A percentile compares a stretch with the other conserved stretches of the same genome.
Conservation (phyloP, 768 basidiomycete genomes). For the Gloeophyllum trabeum region DNA sequence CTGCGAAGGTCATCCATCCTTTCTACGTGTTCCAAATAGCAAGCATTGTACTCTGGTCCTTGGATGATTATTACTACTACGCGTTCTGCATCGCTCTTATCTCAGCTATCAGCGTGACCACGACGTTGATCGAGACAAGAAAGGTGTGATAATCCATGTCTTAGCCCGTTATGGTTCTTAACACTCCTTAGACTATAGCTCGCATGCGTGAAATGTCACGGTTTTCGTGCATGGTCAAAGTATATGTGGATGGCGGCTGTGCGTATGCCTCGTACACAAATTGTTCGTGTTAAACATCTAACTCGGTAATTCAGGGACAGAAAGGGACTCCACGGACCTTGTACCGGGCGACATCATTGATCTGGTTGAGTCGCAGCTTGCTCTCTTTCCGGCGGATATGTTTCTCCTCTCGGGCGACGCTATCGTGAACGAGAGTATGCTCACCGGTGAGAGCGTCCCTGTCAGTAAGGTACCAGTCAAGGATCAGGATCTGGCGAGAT, state of each 20-base stretch:
- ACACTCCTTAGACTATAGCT: conserved; percentile 58
- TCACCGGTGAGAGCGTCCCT: conserved; percentile 96
- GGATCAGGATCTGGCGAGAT: conserved; percentile 62
- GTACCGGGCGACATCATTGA: conserved; percentile 92
- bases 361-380: conserved; percentile 64
- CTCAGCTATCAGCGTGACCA: conserved; percentile 69
- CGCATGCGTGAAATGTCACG: conserved; percentile 96
- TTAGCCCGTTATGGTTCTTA: neutral
- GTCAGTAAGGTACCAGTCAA: conserved; percentile 85
- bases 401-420: conserved; percentile 92
- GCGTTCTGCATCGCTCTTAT: conserved; percentile 95
- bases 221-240: conserved; percentile 68
- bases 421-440: conserved; percentile 98
- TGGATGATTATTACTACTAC: conserved; percentile 96
- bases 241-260: conserved; percentile 67
- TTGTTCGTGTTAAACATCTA: too few relatives aligned
- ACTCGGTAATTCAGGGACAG: conserved; percentile 37
- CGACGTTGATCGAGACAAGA: conserved; percentile 87
- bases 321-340: conserved; percentile 63
- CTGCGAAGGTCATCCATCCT: conserved; percentile 77
- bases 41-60: conserved; percentile 85
- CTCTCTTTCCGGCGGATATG: conserved; percentile 80
- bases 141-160: conserved; percentile 45
- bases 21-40: conserved; percentile 99
- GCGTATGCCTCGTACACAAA: conserved; percentile 20